A percentile compares a stretch with the other conserved stretches of the same genome.
These are phyloP conservation scores for Amaranthus cruentus DNA, from an alignment of 148 eudicot genomes.

Conservation along the genomic window DNA sequence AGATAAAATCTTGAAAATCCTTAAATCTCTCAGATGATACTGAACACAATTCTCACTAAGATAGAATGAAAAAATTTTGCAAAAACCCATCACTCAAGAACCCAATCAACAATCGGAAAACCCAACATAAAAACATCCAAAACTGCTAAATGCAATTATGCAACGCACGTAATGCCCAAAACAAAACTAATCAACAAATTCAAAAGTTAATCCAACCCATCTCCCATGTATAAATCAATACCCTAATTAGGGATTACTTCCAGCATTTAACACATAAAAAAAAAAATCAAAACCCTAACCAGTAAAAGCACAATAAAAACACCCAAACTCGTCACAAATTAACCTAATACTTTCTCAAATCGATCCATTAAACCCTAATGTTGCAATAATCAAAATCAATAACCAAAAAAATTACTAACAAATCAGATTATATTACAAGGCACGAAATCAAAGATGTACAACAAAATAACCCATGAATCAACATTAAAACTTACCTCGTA, in stretches of 20 bases:
- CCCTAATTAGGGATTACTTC: background rate
- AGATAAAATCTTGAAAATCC: background rate
- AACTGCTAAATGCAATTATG: background rate
- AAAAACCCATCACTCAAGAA: background rate
- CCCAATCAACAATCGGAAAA: too few relatives aligned
- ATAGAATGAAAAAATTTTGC: background rate
- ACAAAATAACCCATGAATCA: background rate
- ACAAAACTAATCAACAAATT: background rate
- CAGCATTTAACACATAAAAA: background rate
- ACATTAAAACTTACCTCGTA: background rate
- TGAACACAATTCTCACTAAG: background rate
- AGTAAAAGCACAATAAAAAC: background rate
- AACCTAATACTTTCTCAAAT: background rate
- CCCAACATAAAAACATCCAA: too few relatives aligned
- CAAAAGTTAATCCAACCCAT: background rate
- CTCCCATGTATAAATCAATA: background rate
- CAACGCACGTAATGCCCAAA: background rate
- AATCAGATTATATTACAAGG: too few relatives aligned
- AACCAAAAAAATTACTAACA: background rate
- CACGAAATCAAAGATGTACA: background rate
- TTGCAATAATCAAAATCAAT: background rate
- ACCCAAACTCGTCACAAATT: background rate
- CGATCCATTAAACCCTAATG: background rate
- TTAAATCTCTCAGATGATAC: background rate
- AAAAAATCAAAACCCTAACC: slow-evolving; percentile 8